Conservation (phyloP, 2,329 filamentous ascomycete species). For the Exserohilum turcica region DNA sequence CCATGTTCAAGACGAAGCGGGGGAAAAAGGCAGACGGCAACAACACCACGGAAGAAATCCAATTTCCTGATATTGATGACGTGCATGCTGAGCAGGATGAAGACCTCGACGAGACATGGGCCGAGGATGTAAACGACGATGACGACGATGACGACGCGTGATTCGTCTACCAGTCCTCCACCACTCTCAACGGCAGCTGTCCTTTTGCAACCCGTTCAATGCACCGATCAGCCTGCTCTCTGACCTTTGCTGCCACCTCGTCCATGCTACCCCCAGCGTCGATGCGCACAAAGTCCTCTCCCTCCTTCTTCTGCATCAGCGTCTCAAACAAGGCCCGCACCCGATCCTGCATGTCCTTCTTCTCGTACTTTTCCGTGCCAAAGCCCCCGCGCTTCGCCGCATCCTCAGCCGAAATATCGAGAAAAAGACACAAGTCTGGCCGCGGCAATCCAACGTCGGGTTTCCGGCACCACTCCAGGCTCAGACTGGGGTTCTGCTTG, state of each 20-base stretch:
- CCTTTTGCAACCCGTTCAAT: conserved; percentile 34
- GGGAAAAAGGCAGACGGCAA: conserved; percentile 39
- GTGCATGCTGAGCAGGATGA: conserved; percentile 41
- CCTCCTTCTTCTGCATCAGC: conserved; percentile 55
- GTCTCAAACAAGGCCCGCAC: conserved; percentile 75
- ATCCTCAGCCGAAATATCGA: conserved; percentile 76
- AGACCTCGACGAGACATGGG: conserved; percentile 44
- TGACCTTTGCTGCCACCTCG: conserved; percentile 53
- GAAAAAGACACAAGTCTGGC: conserved; percentile 85
- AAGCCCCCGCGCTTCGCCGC: conserved; percentile 82
- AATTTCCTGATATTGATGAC: conserved; percentile 23
- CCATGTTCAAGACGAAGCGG: conserved; percentile 65
- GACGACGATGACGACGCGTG: conserved; percentile 14
- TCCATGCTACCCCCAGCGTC: conserved; percentile 60
- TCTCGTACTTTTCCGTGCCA: conserved; percentile 89
- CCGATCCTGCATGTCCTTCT: conserved; percentile 76
- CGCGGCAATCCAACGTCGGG: conserved; percentile 86
- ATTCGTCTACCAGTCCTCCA: conserved; percentile 37
- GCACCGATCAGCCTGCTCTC: conserved; percentile 27
- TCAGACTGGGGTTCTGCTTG: conserved; percentile 73
- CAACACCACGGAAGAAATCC: conserved; percentile 17
- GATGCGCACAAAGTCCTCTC: conserved; percentile 59
- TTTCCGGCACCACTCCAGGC: conserved; percentile 78
- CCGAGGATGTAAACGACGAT: conserved; percentile 41
- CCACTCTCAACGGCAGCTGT: conserved; percentile 28